Percentiles rank a stretch among this genome's conserved stretches.
Conservation (phyloP, 305 asterid genomes). For the Solanum chacoense region DNA sequence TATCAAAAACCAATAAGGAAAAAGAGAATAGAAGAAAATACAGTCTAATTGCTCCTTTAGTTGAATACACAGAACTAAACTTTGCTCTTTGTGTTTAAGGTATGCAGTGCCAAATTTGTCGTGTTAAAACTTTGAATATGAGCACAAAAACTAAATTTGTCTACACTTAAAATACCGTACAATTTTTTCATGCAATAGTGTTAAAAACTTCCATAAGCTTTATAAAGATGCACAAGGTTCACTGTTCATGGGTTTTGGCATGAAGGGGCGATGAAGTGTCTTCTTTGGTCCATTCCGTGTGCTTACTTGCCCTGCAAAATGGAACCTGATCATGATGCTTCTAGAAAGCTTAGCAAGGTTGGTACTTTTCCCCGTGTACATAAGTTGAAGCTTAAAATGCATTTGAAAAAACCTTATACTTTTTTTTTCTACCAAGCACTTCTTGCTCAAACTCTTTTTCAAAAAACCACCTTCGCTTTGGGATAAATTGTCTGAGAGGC, state of each 20-base stretch:
- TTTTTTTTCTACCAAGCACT: neutral
- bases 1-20: neutral
- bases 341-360: neutral
- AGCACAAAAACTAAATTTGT: neutral
- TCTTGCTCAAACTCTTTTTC: neutral
- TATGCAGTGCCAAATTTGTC: neutral
- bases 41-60: neutral
- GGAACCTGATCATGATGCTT: neutral
- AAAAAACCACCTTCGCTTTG: neutral
- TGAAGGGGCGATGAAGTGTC: constrained; percentile 1
- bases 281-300: constrained; percentile 7
- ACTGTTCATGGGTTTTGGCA: neutral
- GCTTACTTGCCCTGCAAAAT: constrained; percentile 2
- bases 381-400: neutral
- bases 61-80: neutral
- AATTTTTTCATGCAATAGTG: neutral
- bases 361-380: neutral
- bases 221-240: neutral
- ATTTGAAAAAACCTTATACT: neutral
- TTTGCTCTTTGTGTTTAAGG: neutral
- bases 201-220: neutral
- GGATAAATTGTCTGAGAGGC: neutral
- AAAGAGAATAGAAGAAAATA: neutral
- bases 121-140: neutral
- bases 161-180: neutral